These are phyloP conservation scores for Solidago caesia DNA, from an alignment of 129 eudicot genomes.

Conservation along the genomic window DNA sequence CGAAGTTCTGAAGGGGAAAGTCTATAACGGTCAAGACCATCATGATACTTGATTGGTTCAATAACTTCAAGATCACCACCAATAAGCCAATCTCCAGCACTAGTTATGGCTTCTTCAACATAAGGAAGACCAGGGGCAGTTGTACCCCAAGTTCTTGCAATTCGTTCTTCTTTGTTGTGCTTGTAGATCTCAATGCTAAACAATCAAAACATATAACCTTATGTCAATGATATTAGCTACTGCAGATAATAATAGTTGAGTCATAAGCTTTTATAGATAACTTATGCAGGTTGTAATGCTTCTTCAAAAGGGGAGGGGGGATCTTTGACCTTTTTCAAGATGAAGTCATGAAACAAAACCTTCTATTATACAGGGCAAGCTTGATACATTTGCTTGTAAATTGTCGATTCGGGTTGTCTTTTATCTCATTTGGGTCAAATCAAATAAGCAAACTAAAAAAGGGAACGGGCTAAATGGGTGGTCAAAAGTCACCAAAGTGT, in stretches of 20 bases:
- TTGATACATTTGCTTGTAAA: too few relatives aligned
- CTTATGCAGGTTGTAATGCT: not conserved
- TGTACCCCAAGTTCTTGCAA: slow-evolving; percentile 99
- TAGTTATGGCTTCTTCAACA: slow-evolving; percentile 70
- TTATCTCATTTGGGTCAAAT: too few relatives aligned
- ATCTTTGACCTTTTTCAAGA: too few relatives aligned
- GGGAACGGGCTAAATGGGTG: too few relatives aligned
- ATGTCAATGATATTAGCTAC: not conserved
- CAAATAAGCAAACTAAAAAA: too few relatives aligned
- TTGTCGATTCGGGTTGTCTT: too few relatives aligned
- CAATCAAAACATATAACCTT: slow-evolving; percentile 15
- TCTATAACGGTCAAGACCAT: slow-evolving; percentile 82
- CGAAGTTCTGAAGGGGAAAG: slow-evolving; percentile 89
- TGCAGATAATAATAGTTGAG: not conserved
- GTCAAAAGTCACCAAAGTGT: too few relatives aligned
- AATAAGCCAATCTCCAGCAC: slow-evolving; percentile 88
- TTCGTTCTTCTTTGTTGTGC: slow-evolving; percentile 95
- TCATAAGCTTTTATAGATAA: not conserved
- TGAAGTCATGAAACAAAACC: too few relatives aligned
- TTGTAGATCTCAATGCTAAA: slow-evolving; percentile 92
- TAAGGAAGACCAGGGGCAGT: slow-evolving; percentile 95
- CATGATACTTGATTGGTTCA: slow-evolving; percentile 74
- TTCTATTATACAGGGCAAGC: too few relatives aligned
- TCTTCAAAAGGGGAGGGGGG: too few relatives aligned
- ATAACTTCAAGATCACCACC: slow-evolving; percentile 97